Evolutionary conservation across 1,284 basidiomycete genomes (phyloP).

Genomic region (Moesziomyces parantarcticus): DNA sequence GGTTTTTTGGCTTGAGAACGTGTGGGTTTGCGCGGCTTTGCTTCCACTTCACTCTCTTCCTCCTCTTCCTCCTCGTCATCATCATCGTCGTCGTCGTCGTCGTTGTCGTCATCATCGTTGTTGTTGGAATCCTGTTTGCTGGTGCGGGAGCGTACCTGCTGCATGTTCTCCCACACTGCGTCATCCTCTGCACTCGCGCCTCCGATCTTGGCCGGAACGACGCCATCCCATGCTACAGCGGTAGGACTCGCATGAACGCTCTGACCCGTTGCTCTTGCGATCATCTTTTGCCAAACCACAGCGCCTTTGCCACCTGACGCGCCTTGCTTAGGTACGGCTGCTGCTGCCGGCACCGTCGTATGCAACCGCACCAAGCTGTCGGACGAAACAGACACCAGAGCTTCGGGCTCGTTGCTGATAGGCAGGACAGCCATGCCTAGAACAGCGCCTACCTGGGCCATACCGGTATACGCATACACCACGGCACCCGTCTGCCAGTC

Average conservation of each 20-base stretch:
- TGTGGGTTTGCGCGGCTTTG: background rate
- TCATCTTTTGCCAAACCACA: constrained; percentile 27
- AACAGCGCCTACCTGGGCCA: constrained; percentile 25
- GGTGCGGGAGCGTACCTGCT: constrained; percentile 19
- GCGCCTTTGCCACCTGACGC: constrained; percentile 27
- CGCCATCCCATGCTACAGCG: constrained; percentile 47
- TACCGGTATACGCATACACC: constrained; percentile 48
- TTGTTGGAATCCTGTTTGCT: background rate
- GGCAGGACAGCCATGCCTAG: constrained; percentile 32
- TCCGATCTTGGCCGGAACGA: constrained; percentile 9
- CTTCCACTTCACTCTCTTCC: constrained; percentile 7
- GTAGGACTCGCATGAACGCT: constrained; percentile 25
- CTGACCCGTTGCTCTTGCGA: constrained; percentile 9
- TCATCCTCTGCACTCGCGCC: constrained; percentile 28
- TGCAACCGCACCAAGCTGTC: constrained; percentile 33
- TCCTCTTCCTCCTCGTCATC: constrained; percentile 24
- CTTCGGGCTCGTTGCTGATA: constrained; percentile 3
- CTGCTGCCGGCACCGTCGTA: constrained; percentile 16
- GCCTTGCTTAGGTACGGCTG: constrained; percentile 24
- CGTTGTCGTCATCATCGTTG: constrained; percentile 8
- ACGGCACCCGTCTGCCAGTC: constrained; percentile 42
- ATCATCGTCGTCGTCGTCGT: constrained; percentile 4
- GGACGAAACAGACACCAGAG: constrained; percentile 29
- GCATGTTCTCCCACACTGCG: constrained; percentile 45
- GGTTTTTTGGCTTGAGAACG: background rate